Percentiles rank a stretch among this genome's conserved stretches.
These are phyloP conservation scores for Suillus cothurnatus DNA, from an alignment of 768 basidiomycete species.

Conservation along the genomic window DNA sequence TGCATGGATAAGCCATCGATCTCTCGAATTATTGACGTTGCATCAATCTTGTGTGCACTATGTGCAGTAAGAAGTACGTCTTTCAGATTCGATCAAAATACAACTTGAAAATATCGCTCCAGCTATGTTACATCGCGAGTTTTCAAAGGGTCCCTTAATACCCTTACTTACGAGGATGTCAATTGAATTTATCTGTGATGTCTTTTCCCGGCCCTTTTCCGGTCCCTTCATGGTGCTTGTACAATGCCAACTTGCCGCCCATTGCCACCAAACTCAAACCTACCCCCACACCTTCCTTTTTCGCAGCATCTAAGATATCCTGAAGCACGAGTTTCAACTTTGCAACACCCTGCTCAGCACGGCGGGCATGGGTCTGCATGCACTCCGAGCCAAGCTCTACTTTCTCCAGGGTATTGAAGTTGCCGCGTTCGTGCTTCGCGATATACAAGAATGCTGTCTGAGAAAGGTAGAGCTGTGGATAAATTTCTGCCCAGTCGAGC, in stretches of 20 bases:
- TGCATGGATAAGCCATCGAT: not conserved
- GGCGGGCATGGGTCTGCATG: constrained; percentile 25
- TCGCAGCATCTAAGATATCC: constrained; percentile 49
- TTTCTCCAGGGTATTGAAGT: constrained; percentile 53
- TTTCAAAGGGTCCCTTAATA: not conserved
- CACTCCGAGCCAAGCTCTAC: constrained; percentile 35
- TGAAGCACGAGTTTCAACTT: constrained; percentile 32
- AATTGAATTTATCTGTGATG: constrained; percentile 25
- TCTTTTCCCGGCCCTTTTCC: constrained; percentile 23
- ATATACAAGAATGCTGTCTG: constrained; percentile 64
- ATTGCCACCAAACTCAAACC: constrained; percentile 58
- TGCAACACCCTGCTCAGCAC: constrained; percentile 21
- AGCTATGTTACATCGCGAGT: not conserved
- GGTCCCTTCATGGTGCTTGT: constrained; percentile 41
- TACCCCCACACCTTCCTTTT: constrained; percentile 53
- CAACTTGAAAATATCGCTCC: not conserved
- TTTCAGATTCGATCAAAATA: not conserved
- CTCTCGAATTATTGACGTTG: not conserved
- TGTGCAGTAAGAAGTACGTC: not conserved
- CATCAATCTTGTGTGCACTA: not conserved
- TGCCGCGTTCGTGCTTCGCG: constrained; percentile 57
- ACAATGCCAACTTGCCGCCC: constrained; percentile 46
- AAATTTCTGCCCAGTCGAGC: constrained; percentile 60
- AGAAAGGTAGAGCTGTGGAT: constrained; percentile 70
- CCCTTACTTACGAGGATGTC: not conserved